Conservation (phyloP, 1,284 basidiomycete genomes). For the Sanghuangporus sanghuang region DNA sequence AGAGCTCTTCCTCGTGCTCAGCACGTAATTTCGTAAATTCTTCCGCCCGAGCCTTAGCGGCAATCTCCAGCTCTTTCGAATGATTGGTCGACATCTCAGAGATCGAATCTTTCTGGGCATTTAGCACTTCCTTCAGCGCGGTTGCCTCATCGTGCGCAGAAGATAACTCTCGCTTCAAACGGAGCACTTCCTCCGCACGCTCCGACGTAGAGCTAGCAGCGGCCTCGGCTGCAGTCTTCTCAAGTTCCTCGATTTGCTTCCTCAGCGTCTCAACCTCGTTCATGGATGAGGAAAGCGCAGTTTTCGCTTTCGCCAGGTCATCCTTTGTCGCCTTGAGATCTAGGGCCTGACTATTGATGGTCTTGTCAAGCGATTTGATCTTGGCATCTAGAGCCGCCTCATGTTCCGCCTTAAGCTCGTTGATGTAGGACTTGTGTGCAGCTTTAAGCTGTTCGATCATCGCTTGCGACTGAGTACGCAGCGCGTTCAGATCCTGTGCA, state of each 20-base stretch:
- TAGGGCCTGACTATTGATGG: constrained; percentile 51
- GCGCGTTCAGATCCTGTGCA: constrained; percentile 59
- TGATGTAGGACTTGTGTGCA: constrained; percentile 54
- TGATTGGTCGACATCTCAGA: constrained; percentile 66
- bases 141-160: constrained; percentile 57
- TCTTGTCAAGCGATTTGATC: constrained; percentile 56
- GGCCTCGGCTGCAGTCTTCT: constrained; percentile 31
- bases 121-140: constrained; percentile 54
- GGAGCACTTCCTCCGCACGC: constrained; percentile 50
- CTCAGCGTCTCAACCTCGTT: constrained; percentile 51
- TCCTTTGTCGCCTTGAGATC: constrained; percentile 80
- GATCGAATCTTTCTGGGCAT: constrained; percentile 64
- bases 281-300: constrained; percentile 43
- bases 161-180: constrained; percentile 53
- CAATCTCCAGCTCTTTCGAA: constrained; percentile 63
- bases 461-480: constrained; percentile 60
- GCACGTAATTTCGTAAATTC: constrained; percentile 59
- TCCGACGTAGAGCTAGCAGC: constrained; percentile 38
- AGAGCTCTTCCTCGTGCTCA: constrained; percentile 54
- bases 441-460: constrained; percentile 64
- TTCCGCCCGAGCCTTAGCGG: constrained; percentile 59
- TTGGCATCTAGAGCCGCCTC: constrained; percentile 50
- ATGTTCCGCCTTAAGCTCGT: constrained; percentile 59
- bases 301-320: constrained; percentile 72
- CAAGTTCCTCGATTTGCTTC: constrained; percentile 59